Evolutionary conservation across 2,329 filamentous ascomycete species (phyloP), one percentile per base, ranked within the genome.

Genomic region (Diaporthe ampelina): DNA sequence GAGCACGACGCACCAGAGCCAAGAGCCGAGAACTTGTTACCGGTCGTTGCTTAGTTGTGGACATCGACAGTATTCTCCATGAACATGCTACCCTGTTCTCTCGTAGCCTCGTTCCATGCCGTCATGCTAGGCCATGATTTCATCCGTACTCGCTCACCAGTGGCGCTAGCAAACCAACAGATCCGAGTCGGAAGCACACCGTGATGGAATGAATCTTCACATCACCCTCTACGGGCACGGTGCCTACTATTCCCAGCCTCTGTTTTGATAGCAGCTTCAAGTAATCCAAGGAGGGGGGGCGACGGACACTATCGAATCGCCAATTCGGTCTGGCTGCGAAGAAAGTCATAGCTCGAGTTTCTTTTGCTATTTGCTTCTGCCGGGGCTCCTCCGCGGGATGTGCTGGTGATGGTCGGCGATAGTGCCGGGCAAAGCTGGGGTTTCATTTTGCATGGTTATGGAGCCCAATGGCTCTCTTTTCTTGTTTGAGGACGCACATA

Each of bases 361-460:
- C 63, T 54, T 40, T 54, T 54, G 8, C 32, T 26, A 11, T 40
- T 40, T 40, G n/a, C 48, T 68, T 54, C 37, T 68, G 63, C 32
- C 45, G 32, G 21, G n/a, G n/a, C 15, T 40, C 32, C 26, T 35
- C 48, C 48, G 15, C 24, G 37, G 7, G 15, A n/a, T 29, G 45
- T 17, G 32, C 15, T 54, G n/a, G 15, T n/a, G 19, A 26, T 40
- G n/a, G 15, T 26, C 11, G 21, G 29, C 35, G 29, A 43, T 67
- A 21, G 8, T 26, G 13, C 45, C 35, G 32, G 29, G 45, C 11
- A 68, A 52, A 52, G 9, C 32, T 29, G 17, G 48, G 13, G n/a
- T 24, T 21, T 17, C 7, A 4, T 48, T 21, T 6, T 54, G 21
- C 43, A 37, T 26, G 45, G 13, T 13, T n/a, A 17, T 40, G 40